Base-by-base conservation (phyloP, 2,329 filamentous ascomycete species). In the Cercospora zeina region DNA sequence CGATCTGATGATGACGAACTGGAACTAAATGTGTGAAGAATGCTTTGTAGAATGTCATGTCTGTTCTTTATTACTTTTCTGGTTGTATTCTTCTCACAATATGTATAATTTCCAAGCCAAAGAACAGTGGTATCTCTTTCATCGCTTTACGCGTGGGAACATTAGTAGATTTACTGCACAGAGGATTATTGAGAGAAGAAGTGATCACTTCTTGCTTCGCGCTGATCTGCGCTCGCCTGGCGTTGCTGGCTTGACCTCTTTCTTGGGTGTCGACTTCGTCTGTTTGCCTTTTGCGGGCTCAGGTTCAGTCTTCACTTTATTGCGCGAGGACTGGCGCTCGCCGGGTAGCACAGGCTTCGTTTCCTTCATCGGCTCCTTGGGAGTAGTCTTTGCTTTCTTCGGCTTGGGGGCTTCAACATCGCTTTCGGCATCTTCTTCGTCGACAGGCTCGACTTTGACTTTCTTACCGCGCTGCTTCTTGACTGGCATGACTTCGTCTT, bases 401-500 rank as follows among this genome's bases (percentile, higher is more conserved):
- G 58, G 16, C 58, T 66, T 66, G 8, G 58, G 49, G 31, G 34
- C 47, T 45, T 62, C 62, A 9, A 63, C 63, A 36, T 56, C 59
- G n/a, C 55, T 57, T 19, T 55, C 62, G n/a, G 61, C 64, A 4
- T 51, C 65, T 31, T 54, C 61, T 5, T 56, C 62, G 13, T 63
- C 56, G 4, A 27, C 54, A 27, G 51, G 34, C 21, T 58, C 53
- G 16, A 21, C 49, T 51, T 50, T 60, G 30, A 27, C 16, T 7
- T 63, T 67, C 54, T 61, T 67, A 19, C 56, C 63, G 37, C 61
- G 64, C 54, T 58, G 39, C 54, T 68, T 69, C 64, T 69, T 68
- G 6, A 61, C 59, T 27, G 67, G 67, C 63, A 62, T 59, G 30
- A 68, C 67, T 27, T 71, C 68, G 36, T 68, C 63, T 31, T 63